Evolutionary conservation across 1,284 basidiomycete genomes (phyloP).

Genomic region (Wolfiporia cocos): DNA sequence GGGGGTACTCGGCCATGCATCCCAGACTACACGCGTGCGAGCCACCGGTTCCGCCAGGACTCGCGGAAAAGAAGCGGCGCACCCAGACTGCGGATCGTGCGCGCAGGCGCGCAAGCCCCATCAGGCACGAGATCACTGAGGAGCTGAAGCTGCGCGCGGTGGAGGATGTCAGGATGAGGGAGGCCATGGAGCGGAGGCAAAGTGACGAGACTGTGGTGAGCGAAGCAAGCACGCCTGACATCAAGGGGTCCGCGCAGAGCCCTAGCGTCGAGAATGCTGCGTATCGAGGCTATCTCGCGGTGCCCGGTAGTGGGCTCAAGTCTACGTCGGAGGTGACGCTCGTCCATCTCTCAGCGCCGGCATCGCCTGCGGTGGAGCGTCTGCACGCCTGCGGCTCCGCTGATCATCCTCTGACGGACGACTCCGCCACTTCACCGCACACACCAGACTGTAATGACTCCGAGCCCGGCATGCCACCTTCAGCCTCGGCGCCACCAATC

Average conservation of each 20-base stretch:
- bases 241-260: neutral
- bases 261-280: neutral
- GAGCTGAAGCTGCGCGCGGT: neutral
- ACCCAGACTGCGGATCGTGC: neutral
- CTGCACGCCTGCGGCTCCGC: no score
- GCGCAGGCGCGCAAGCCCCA: neutral
- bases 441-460: no score
- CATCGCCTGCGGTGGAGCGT: no score
- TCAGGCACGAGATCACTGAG: neutral
- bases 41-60: conserved; percentile 24
- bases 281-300: neutral
- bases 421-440: no score
- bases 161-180: neutral
- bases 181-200: conserved; percentile 3
- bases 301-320: neutral
- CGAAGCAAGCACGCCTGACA: neutral
- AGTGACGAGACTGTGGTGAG: conserved; percentile 13
- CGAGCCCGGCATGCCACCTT: no score
- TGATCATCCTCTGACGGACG: no score
- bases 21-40: conserved; percentile 18
- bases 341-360: no score
- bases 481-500: no score
- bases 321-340: conserved; percentile 1
- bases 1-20: conserved; percentile 21
- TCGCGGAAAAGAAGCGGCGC: conserved; percentile 21